Evolutionary conservation across 495 filamentous ascomycete genomes (phyloP).

Genomic region (Podospora tetraspora): DNA sequence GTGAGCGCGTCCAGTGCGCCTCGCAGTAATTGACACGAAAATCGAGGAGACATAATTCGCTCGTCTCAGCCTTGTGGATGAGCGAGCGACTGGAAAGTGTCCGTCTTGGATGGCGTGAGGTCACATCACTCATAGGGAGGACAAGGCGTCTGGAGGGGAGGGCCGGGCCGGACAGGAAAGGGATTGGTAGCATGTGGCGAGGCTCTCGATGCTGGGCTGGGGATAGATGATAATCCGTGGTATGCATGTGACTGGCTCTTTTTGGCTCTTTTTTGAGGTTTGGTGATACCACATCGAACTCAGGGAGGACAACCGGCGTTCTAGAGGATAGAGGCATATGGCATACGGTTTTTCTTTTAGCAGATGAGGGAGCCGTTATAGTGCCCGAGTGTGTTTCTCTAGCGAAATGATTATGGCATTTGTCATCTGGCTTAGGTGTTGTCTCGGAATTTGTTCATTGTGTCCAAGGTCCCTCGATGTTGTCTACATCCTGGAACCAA

Average conservation of each 20-base stretch:
- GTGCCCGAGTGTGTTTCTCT: slow-evolving; percentile 10
- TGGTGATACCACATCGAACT: slow-evolving; percentile 19
- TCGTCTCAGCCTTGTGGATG: neutral
- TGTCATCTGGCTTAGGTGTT: neutral
- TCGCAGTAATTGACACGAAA: slow-evolving; percentile 66
- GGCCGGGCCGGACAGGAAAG: slow-evolving; percentile 5
- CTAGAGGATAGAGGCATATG: slow-evolving; percentile 30
- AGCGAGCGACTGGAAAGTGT: neutral
- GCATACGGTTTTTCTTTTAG: slow-evolving; percentile 11
- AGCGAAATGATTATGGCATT: slow-evolving; percentile 18
- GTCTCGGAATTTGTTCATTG: neutral
- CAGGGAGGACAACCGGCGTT: slow-evolving; percentile 22
- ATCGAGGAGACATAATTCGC: neutral
- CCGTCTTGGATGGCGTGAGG: neutral
- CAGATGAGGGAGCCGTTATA: slow-evolving; percentile 9
- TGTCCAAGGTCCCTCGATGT: no score
- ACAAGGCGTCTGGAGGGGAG: slow-evolving; percentile 4
- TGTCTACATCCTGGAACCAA: no score
- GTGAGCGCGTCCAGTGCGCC: slow-evolving; percentile 94
- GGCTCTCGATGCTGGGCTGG: slow-evolving; percentile 10
- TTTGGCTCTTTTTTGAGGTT: slow-evolving; percentile 15
- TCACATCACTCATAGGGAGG: neutral
- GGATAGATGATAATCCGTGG: slow-evolving; percentile 20
- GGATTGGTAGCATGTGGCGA: slow-evolving; percentile 13
- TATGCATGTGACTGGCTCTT: slow-evolving; percentile 23